Conservation (phyloP, 805 yeast genomes). For the Saturnispora hagleri region DNA sequence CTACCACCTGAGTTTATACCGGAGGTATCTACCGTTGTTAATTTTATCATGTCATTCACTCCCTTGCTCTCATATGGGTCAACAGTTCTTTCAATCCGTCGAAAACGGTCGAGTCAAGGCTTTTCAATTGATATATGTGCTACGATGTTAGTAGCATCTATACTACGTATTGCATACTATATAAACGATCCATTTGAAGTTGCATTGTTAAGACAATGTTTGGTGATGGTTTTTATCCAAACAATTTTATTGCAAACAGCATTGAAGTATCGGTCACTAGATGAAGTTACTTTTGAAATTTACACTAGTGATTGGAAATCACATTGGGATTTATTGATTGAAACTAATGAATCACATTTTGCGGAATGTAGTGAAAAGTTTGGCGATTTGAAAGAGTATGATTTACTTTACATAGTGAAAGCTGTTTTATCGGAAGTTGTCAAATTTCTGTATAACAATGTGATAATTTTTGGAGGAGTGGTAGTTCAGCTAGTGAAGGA, state of each 20-base stretch:
- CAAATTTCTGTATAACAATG: slow-evolving; percentile 13
- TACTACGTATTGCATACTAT: slow-evolving; percentile 67
- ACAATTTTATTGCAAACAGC: slow-evolving; percentile 53
- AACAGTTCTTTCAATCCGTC: slow-evolving; percentile 60
- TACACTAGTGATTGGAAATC: slow-evolving; percentile 22
- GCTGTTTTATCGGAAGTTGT: slow-evolving; percentile 6
- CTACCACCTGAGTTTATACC: slow-evolving; percentile 27
- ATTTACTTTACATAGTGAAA: slow-evolving; percentile 1
- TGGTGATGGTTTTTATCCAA: slow-evolving; percentile 82
- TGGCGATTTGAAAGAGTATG: slow-evolving; percentile 1
- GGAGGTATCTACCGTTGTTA: slow-evolving; percentile 36
- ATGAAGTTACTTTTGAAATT: slow-evolving; percentile 30
- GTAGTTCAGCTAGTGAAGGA: slow-evolving; percentile 25
- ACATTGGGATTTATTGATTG: slow-evolving; percentile 23
- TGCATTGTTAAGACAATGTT: slow-evolving; percentile 68
- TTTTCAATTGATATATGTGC: slow-evolving; percentile 90
- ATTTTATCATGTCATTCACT: slow-evolving; percentile 63
- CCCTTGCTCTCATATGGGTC: slow-evolving; percentile 85
- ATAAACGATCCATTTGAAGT: slow-evolving; percentile 72
- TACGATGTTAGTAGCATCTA: slow-evolving; percentile 75
- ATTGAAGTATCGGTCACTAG: slow-evolving; percentile 43
- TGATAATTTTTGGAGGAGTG: slow-evolving; percentile 10
- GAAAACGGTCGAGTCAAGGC: slow-evolving; percentile 59
- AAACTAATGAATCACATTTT: slow-evolving; percentile 13
- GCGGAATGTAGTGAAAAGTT: slow-evolving; percentile 11